Conservation (phyloP, 768 basidiomycete genomes). For the Leucocoprinus leucothites region DNA sequence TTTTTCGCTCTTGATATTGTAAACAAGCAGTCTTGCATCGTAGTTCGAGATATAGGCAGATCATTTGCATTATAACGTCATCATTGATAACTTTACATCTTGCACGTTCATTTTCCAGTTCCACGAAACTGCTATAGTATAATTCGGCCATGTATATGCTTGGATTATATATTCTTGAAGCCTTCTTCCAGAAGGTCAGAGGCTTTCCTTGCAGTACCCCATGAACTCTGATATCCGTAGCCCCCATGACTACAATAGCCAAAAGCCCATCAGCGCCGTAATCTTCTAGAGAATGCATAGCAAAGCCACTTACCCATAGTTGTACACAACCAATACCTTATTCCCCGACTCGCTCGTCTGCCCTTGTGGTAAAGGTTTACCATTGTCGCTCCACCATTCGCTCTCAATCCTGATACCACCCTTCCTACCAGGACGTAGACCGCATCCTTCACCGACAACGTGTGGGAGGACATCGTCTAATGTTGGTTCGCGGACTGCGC, state of each 20-base stretch:
- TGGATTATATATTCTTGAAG: constrained; percentile 12
- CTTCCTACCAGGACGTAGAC: constrained; percentile 51
- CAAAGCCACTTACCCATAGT: constrained; percentile 28
- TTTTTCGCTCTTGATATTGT: no score
- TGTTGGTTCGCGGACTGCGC: constrained; percentile 41
- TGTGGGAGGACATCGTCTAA: constrained; percentile 48
- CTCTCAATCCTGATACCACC: constrained; percentile 59
- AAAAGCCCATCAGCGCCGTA: background rate
- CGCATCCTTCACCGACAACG: constrained; percentile 52
- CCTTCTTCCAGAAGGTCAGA: constrained; percentile 18
- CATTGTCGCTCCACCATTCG: constrained; percentile 27
- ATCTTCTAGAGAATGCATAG: background rate
- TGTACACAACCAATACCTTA: constrained; percentile 24
- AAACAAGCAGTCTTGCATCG: no score
- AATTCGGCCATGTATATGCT: no score
- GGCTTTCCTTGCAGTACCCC: constrained; percentile 19
- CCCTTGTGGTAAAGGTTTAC: constrained; percentile 11
- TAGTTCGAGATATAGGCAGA: no score
- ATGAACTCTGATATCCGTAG: constrained; percentile 21
- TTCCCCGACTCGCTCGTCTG: constrained; percentile 14
- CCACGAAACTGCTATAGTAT: no score
- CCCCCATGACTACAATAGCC: constrained; percentile 17
- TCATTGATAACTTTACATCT: no score
- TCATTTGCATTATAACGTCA: no score
- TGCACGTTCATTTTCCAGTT: no score